A percentile compares a stretch with the other conserved stretches of the same genome.
Conservation (phyloP, 2,329 filamentous ascomycete genomes). For the Seiridium cupressi region DNA sequence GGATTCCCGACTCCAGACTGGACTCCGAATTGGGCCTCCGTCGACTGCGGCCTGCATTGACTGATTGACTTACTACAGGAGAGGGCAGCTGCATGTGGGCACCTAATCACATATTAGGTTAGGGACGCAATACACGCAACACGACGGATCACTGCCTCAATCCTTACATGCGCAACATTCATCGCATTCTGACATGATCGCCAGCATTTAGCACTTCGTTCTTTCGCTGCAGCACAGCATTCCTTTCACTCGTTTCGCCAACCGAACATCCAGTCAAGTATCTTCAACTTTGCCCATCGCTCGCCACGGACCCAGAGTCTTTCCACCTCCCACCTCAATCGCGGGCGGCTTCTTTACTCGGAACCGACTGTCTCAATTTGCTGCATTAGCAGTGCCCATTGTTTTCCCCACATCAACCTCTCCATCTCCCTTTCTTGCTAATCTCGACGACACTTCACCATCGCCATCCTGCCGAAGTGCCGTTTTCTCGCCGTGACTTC, state of each 20-base stretch:
- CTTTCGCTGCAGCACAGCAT: background rate
- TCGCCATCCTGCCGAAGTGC: background rate
- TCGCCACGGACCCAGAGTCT: background rate
- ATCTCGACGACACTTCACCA: background rate
- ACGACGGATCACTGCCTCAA: background rate
- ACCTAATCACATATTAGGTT: background rate
- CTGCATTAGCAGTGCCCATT: conserved; percentile 5
- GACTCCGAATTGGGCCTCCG: too few relatives aligned
- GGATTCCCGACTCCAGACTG: background rate
- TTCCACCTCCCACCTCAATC: background rate
- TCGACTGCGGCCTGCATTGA: too few relatives aligned
- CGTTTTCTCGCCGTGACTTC: background rate
- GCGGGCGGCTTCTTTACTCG: background rate
- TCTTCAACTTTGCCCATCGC: background rate
- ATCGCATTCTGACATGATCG: background rate
- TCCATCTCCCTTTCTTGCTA: conserved; percentile 1
- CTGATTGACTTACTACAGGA: too few relatives aligned
- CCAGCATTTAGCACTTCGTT: background rate
- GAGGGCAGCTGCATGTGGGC: background rate
- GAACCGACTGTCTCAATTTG: conserved; percentile 2
- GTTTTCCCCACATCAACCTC: background rate
- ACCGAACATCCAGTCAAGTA: background rate
- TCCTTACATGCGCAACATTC: background rate
- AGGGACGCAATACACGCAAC: too few relatives aligned
- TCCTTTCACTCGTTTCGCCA: background rate